Evolutionary conservation across 768 basidiomycete species (phyloP).

Genomic region (Sarcodon aspratus): DNA sequence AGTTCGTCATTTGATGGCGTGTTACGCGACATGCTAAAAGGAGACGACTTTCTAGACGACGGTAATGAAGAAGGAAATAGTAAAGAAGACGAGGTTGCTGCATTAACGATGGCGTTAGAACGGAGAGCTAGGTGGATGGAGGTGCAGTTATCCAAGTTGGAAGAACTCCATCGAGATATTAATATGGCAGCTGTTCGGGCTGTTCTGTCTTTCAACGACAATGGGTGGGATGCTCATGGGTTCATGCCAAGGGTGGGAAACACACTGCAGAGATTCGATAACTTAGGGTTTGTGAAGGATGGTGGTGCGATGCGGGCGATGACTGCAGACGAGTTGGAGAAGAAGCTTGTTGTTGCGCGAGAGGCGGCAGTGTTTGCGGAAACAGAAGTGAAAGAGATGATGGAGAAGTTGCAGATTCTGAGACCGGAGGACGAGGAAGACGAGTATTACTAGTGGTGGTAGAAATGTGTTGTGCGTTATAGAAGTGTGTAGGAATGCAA

Average conservation of each 20-base stretch:
- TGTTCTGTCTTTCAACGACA: constrained; percentile 75
- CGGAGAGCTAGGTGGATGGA: constrained; percentile 93
- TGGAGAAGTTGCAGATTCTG: constrained; percentile 53
- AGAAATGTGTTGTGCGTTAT: too few species aligned
- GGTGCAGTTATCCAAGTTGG: constrained; percentile 78
- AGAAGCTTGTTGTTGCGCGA: constrained; percentile 58
- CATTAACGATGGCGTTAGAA: constrained; percentile 72
- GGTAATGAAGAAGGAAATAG: constrained; percentile 51
- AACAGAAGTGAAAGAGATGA: constrained; percentile 61
- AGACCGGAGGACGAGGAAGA: constrained; percentile 32
- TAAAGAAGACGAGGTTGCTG: constrained; percentile 78
- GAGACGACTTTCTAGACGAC: constrained; percentile 79
- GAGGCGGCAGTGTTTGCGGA: constrained; percentile 64
- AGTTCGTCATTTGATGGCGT: constrained; percentile 84
- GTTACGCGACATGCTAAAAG: constrained; percentile 79
- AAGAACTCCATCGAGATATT: constrained; percentile 83
- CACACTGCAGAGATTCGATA: constrained; percentile 58
- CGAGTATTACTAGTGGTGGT: constrained; percentile 8
- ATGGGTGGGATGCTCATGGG: constrained; percentile 65
- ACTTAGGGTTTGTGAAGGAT: constrained; percentile 42
- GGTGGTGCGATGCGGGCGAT: constrained; percentile 34
- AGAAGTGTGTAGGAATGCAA: too few species aligned
- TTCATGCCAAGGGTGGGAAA: constrained; percentile 64
- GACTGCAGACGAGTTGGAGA: constrained; percentile 64
- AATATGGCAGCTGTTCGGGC: constrained; percentile 81